Evolutionary conservation across 495 filamentous ascomycete genomes (phyloP), one percentile per base, ranked within the genome.

Genomic region (Aspergillus avenaceus): DNA sequence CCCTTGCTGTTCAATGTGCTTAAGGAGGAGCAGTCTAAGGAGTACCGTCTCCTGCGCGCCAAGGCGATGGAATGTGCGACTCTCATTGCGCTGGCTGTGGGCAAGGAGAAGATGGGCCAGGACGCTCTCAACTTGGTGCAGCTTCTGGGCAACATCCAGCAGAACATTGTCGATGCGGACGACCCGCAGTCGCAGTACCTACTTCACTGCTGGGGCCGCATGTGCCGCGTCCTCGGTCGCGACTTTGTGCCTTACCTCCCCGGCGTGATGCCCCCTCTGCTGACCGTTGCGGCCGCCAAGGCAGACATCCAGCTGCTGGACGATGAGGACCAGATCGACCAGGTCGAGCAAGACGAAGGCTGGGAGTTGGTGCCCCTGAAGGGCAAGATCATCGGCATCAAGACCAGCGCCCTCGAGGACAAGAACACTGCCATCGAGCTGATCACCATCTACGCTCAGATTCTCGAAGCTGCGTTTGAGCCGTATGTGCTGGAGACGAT

Each of bases 61-160:
- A 99, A 99, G 75, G 95, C 95, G 8, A 99, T 99, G 95, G 95
- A 99, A 73, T 99, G 95, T 67, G 95, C 95, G 26, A 97, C 95
- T 12, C 71, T 99, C 36, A 97, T 99, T 62, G 92, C 95, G 7
- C 73, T 99, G 25, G 95, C 95, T 12, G 95, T 99, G 49, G 93
- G 95, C 21, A 90, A 91, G 68, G 85, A 90, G 64, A 88, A 87
- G 52, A 89, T 99, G 69, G 92, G 89, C 13, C 71, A 76, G 47
- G 92, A 99, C 70, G 92, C 92, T 5, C 67, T 92, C 66, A 82
- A 80, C 32, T 74, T 99, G 25, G 91, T 97, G 22, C 82, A 95
- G 56, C 78, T 95, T 13, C 75, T 99, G 45, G 93, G 86, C 4
- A 80, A 76, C 38, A 95, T 97, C 47, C 95, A 99, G 64, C 74